Conservation (phyloP, 768 basidiomycete species). For the Tulasnella sp. region DNA sequence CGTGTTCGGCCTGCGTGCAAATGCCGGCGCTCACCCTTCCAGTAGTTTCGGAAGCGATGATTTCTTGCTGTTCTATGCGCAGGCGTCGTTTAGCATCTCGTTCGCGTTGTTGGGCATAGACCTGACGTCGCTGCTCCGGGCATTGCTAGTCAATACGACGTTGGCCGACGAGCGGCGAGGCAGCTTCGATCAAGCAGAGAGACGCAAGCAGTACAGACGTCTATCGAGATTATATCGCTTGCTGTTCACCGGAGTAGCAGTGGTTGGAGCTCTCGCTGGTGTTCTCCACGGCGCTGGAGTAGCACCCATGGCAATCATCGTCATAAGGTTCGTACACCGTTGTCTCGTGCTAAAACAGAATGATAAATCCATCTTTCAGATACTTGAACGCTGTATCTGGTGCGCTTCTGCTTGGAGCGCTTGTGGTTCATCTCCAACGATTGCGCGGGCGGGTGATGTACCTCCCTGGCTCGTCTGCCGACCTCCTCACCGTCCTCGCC, state of each 20-base stretch:
- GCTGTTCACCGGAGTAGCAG: background rate
- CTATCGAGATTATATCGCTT: background rate
- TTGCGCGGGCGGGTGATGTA: background rate
- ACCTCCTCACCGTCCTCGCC: slow-evolving; percentile 14
- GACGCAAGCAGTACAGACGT: background rate
- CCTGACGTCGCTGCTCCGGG: background rate
- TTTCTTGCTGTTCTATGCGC: background rate
- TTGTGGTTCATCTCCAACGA: background rate
- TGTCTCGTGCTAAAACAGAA: background rate
- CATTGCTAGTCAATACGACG: slow-evolving; percentile 15
- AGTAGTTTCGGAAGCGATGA: background rate
- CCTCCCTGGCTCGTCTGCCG: background rate
- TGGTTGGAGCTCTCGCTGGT: background rate
- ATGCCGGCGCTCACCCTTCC: background rate
- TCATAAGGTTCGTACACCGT: background rate
- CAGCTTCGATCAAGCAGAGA: slow-evolving; percentile 7
- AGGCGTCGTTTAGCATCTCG: background rate
- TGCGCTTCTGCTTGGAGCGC: background rate
- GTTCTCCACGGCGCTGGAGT: background rate
- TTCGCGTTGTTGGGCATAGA: background rate
- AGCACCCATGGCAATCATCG: background rate
- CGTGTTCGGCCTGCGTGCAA: background rate
- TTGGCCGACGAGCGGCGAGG: slow-evolving; percentile 9
- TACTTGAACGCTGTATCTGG: background rate
- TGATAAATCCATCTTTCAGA: background rate